These are phyloP conservation scores for Penicillium sp. DNA, from an alignment of 2,329 filamentous ascomycete genomes.

Conservation along the genomic window DNA sequence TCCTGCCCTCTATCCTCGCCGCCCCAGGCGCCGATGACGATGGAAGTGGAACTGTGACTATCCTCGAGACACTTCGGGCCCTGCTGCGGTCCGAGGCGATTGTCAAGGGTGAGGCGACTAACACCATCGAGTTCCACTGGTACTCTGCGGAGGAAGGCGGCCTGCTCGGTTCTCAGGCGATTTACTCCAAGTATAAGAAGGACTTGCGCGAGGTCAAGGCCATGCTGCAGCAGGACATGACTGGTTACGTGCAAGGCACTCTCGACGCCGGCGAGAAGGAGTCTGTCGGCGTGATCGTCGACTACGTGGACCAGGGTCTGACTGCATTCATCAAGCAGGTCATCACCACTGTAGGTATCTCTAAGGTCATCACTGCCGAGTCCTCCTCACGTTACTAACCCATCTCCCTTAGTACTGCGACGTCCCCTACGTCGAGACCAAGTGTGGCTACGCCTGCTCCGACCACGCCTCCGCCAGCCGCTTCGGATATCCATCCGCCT, in stretches of 20 bases:
- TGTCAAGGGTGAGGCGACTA: conserved; percentile 70
- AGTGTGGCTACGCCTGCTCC: conserved; percentile 85
- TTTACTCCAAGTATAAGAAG: conserved; percentile 81
- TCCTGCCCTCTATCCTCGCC: conserved; percentile 77
- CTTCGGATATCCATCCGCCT: conserved; percentile 67
- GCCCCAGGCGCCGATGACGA: conserved; percentile 96
- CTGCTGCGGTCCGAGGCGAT: conserved; percentile 75
- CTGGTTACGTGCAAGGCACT: conserved; percentile 81
- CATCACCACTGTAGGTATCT: conserved; percentile 64
- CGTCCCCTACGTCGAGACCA: conserved; percentile 83
- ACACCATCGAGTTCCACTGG: conserved; percentile 97
- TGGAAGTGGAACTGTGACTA: conserved; percentile 89
- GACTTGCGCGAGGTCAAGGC: conserved; percentile 78
- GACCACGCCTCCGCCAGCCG: conserved; percentile 70
- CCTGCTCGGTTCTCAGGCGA: conserved; percentile 82
- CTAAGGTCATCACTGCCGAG: neutral
- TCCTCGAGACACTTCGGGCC: conserved; percentile 84
- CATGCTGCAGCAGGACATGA: conserved; percentile 99
- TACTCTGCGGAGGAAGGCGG: conserved; percentile 90
- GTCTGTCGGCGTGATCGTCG: conserved; percentile 88
- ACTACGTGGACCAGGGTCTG: conserved; percentile 76
- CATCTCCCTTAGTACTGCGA: conserved; percentile 70
- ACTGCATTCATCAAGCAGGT: conserved; percentile 90
- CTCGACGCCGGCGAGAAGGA: conserved; percentile 80
- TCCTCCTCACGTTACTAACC: conserved; percentile 15